phyloP scores from a whole-genome alignment of 2,329 filamentous ascomycete genomes.

The Fonsecaea erecta region DNA sequence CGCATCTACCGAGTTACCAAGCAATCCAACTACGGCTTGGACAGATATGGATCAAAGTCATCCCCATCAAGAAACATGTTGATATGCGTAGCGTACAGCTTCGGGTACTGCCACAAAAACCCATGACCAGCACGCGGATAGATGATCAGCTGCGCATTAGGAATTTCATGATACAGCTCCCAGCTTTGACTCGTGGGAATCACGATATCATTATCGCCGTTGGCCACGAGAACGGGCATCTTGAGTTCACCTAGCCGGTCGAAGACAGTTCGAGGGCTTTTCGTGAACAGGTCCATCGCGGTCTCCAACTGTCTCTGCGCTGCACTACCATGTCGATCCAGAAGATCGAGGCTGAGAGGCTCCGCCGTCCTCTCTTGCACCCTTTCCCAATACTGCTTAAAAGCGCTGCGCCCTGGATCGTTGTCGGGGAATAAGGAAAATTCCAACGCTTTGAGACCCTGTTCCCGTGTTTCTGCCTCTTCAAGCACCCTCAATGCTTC shows the following conservation, averaged over 20 bases:
- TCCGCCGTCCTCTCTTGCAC: constrained; percentile 24
- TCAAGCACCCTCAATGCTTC: constrained; percentile 12
- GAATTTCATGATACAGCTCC: constrained; percentile 26
- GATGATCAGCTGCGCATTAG: constrained; percentile 29
- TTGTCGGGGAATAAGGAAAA: constrained; percentile 22
- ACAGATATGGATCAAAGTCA: constrained; percentile 20
- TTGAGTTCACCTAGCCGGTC: constrained; percentile 26
- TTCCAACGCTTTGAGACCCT: constrained; percentile 13
- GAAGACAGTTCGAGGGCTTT: constrained; percentile 19
- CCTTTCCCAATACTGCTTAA: constrained; percentile 22
- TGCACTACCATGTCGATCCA: constrained; percentile 15
- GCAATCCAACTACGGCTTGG: constrained; percentile 15
- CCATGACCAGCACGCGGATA: constrained; percentile 30
- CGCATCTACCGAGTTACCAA: background rate
- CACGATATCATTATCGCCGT: constrained; percentile 26
- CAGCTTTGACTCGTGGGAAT: constrained; percentile 32
- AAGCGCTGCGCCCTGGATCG: constrained; percentile 8
- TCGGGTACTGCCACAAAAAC: constrained; percentile 31
- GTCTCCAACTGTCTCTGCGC: constrained; percentile 17
- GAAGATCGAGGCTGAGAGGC: constrained; percentile 18
- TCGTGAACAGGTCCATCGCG: constrained; percentile 15
- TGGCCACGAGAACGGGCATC: constrained; percentile 26
- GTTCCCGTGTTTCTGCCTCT: constrained; percentile 10
- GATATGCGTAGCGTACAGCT: constrained; percentile 25
- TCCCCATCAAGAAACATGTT: constrained; percentile 29